Evolutionary conservation across 2,329 filamentous ascomycete species (phyloP), one percentile per base, ranked within the genome.

Genomic region (Macrophomina tecta): DNA sequence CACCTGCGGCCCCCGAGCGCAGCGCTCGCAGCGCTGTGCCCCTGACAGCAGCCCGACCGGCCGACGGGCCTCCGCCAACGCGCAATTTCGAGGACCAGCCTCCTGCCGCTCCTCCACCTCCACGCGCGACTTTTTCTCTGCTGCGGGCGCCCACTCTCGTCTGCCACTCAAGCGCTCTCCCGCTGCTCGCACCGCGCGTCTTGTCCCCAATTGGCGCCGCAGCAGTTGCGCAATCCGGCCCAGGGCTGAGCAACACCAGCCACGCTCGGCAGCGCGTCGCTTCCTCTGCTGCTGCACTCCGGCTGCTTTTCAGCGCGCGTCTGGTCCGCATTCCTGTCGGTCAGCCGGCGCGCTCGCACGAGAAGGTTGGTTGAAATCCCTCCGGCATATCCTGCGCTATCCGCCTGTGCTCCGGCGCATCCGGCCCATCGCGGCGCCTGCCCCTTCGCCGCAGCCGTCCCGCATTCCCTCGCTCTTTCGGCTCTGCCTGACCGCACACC

Each of bases 371-470:
- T 61, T 42, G 42, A 61, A 38, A 18, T 46, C 42, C 40, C n/a
- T 18, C 40, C 5, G 42, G 23, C 28, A 18, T 40, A 23, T 30
- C 38, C 63, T 56, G 63, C 45, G 52, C 40, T 49, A 36, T 46
- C 63, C 63, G 63, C 52, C 42, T 38, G 42, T 55, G 18, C 40
- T 65, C 63, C 63, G 63, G 63, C 63, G 52, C 63, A 65, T 65
- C 63, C 63, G 63, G 63, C 63, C 32, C 52, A 38, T 18, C 38
- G 28, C 28, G 45, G 34, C 58, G 53, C 42, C 42, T 40, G 42
- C 60, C 48, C 60, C 60, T 64, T 52, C 61, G 53, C 52, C 63
- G 52, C 52, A 45, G 52, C 63, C 51, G 34, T 55, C 45, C 63
- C 45, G 40, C 51, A 38, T 36, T 40, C 48, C 34, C 63, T 38